phyloP scores from a whole-genome alignment of 345 rosid species.

The Triadica sebifera region DNA sequence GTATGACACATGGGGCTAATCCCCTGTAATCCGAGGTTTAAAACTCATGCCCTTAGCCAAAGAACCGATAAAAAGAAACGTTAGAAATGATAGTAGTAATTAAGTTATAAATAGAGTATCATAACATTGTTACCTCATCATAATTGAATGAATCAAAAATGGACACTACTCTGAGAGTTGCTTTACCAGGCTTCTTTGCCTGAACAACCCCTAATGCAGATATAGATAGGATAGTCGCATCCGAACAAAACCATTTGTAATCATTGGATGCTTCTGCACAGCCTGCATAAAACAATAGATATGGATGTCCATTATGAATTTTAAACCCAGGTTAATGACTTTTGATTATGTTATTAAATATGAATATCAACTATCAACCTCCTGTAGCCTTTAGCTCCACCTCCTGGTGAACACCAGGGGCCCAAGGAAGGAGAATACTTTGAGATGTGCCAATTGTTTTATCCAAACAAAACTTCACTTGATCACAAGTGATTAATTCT shows the following conservation, averaged over 20 bases:
- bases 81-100: neutral
- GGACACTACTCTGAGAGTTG: constrained; percentile 72
- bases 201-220: constrained; percentile 77
- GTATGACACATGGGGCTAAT: neutral
- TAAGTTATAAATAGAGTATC: neutral
- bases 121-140: constrained; percentile 63
- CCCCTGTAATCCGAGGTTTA: neutral
- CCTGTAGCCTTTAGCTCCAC: constrained; percentile 71
- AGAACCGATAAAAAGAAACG: neutral
- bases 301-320: constrained; percentile 19
- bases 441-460: constrained; percentile 34
- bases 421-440: constrained; percentile 75
- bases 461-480: constrained; percentile 58
- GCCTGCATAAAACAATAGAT: constrained; percentile 42
- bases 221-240: constrained; percentile 52
- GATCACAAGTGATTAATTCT: constrained; percentile 75
- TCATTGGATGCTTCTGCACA: constrained; percentile 76
- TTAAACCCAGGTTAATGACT: constrained; percentile 5
- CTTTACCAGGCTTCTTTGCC: constrained; percentile 89
- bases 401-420: constrained; percentile 76
- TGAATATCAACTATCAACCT: constrained; percentile 45
- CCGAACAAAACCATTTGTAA: constrained; percentile 91
- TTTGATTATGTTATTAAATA: neutral
- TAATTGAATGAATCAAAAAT: constrained; percentile 71
- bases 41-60: neutral